Evolutionary conservation across 495 filamentous ascomycete genomes (phyloP), one percentile per base, ranked within the genome.

Genomic region (Amphirosellinia nigrospora): DNA sequence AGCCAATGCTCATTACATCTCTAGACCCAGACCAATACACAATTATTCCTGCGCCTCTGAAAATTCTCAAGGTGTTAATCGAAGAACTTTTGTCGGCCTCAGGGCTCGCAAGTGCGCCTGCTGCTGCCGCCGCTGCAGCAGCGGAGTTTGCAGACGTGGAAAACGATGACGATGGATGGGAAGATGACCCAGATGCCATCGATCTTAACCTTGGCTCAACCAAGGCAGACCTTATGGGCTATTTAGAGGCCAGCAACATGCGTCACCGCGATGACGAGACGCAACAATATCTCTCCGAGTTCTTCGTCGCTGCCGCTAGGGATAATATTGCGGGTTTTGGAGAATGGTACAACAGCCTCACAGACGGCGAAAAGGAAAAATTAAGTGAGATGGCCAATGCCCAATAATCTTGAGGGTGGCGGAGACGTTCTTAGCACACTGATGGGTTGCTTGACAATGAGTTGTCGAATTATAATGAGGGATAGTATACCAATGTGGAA

Each of bases 51-150:
- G 94, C 94, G 0, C 89, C 92, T 3, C 83, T 99, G 75, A 99
- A 99, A 82, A 97, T 99, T 75, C 82, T 97, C 80, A 99, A 99
- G 83, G 91, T 99, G 9, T 87, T 99, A 0, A 89, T 98, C 60
- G 92, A 97, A 76, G 96, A 99, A 79, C 87, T 99, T 32, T 83
- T 83, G 26, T 90, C 91, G 4, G 90, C 91, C 19, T 86, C 83
- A 15, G 84, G 83, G 46, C 72, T 70, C 21, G 73, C 82, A 28
- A 77, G 72, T 60, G 83, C 85, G 16, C 87, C 90, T 15, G 84
- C 86, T 36, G 87, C 86, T 1, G 83, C 86, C 1, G 85, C 86
- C 0, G 86, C 84, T 0, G 85, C 86, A 23, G 80, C 88, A 21
- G 74, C 79, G 15, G 82, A 86, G 30, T 86, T 87, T 45, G 85